Evolutionary conservation across 2,329 filamentous ascomycete genomes (phyloP), one percentile per base, ranked within the genome.

Genomic region (Colletotrichum trifolii): DNA sequence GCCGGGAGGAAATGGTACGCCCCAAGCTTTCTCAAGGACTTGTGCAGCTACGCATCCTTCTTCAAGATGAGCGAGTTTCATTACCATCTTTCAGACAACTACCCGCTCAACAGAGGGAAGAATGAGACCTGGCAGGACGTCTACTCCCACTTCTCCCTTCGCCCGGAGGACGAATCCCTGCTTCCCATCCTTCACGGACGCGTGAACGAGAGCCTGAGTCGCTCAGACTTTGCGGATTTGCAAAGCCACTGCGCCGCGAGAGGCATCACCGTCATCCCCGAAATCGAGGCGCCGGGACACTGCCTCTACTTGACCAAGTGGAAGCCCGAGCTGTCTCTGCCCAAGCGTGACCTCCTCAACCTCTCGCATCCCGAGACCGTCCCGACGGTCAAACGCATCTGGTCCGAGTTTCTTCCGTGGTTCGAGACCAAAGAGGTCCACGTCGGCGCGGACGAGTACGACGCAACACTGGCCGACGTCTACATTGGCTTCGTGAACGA

Each of bases 221-320:
- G 69, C 9, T 61, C 58, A 2, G 79, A 84, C 13, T 85, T 84
- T 53, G 81, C 82, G 34, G 74, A 81, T 8, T 74, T 87, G 5
- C 82, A 87, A 60, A 69, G 71, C 3, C 80, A 83, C 66, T 87
- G 85, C 66, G 84, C 82, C 0, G 69, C 74, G 1, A 75, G 83
- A 3, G 85, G 84, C 11, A 78, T 87, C 2, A 85, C 84, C 0
- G 75, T 87, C 1, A 77, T 87, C 6, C 84, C 84, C 0, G 85
- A 87, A 69, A 84, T 87, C 17, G 84, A 87, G 69, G 79, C 83
- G 0, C 84, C 84, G 0, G 84, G 84, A 0, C 85, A 87, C 64
- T 81, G 79, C 36, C 72, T 87, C 4, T 79, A 79, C 11, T 78
- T 86, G 33, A 85, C 82, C 0, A 83, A 86, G 69, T 87, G 84